Evolutionary conservation across 495 filamentous ascomycete species (phyloP).

Genomic region (Bombardia bombarda): DNA sequence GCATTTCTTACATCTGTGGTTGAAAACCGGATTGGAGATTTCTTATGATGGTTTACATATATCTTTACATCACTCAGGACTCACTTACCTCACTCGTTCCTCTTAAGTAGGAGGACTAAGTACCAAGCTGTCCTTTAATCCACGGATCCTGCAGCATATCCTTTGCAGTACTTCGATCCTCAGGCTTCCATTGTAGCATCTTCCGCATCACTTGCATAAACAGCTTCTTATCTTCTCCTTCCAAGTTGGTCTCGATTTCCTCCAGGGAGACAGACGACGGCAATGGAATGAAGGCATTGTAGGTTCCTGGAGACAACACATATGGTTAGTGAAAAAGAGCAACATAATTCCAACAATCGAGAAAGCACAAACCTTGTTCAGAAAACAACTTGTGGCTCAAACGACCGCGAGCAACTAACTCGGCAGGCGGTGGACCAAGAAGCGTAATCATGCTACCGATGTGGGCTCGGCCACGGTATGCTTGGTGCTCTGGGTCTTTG

Average conservation of each 20-base stretch:
- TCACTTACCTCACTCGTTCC: no score
- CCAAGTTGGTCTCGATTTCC: slow-evolving; percentile 23
- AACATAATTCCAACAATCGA: background rate
- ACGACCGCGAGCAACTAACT: slow-evolving; percentile 20
- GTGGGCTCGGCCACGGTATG: slow-evolving; percentile 36
- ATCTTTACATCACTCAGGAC: no score
- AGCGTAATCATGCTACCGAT: slow-evolving; percentile 39
- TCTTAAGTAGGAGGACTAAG: no score
- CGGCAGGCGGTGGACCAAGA: slow-evolving; percentile 37
- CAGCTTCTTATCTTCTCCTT: slow-evolving; percentile 27
- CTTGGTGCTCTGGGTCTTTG: slow-evolving; percentile 31
- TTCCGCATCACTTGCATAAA: slow-evolving; percentile 35
- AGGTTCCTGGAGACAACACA: slow-evolving; percentile 20
- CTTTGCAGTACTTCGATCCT: slow-evolving; percentile 36
- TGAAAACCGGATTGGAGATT: no score
- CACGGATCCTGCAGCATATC: slow-evolving; percentile 17
- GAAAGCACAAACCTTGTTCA: background rate
- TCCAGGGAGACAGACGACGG: slow-evolving; percentile 23
- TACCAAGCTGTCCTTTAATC: no score
- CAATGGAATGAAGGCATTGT: slow-evolving; percentile 25
- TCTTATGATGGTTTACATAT: no score
- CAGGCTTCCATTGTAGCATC: slow-evolving; percentile 45
- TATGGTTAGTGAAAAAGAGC: background rate
- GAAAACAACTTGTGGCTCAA: slow-evolving; percentile 2
- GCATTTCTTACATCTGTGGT: no score